Evolutionary conservation across 75 land plant genomes (phyloP), one percentile per base, ranked within the genome.

Genomic region (Selaginella moellendorffii): DNA sequence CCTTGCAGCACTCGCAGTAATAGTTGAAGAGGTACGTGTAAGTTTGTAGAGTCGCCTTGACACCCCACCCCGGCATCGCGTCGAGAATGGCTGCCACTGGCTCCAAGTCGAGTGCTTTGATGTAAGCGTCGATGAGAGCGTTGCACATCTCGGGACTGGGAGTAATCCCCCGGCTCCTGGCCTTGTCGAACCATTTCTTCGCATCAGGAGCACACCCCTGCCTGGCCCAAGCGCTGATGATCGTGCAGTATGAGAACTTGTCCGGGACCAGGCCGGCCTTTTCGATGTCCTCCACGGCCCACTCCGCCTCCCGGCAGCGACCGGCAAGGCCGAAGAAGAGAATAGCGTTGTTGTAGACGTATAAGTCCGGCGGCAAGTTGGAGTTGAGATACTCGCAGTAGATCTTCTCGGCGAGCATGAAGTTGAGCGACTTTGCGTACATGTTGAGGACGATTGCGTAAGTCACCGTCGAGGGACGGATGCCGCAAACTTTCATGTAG

Each of bases 331-430:
- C 23, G 21, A 56, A 19, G n/a, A 56, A 19, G 25, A 56, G 59
- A 8, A 56, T 8, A 2, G 59, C 59, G n/a, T 19, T 56, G 24
- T 56, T 56, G 24, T 56, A 56, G 9, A 56, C 59, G 24, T 21
- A 25, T n/a, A 56, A 56, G 24, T 56, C 59, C 9, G 59, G 59
- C 21, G 19, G 8, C 2, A 56, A 19, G 21, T 24, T 5, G 2
- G 59, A 56, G 17, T 56, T 19, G 9, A 56, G 59, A 21, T 56
- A 56, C 59, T 56, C 59, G 24, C n/a, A 8, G 24, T 56, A 56
- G 59, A 56, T 2, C 59, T 56, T 24, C 59, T 21, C 24, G 19
- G 59, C 59, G 5, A 8, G 8, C 9, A 19, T 9, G 24, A 21
- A 21, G 19, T n/a, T 56, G 8, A 19, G 2, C 8, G 19, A 19